phyloP scores from a whole-genome alignment of 345 rosid genomes.

The Brassica incana region DNA sequence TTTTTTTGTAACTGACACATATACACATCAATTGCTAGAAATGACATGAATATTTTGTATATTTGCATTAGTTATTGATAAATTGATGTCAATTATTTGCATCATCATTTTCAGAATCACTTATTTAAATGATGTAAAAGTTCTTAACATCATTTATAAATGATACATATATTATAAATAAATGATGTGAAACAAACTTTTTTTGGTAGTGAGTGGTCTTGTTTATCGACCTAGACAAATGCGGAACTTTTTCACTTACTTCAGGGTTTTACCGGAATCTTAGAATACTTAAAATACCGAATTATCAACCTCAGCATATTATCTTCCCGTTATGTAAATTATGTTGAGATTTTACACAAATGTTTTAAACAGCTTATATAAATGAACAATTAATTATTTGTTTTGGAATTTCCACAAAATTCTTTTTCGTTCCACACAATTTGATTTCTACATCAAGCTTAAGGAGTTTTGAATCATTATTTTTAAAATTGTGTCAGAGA shows the following conservation, averaged over 20 bases:
- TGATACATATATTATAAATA: no score
- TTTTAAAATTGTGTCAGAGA: not conserved
- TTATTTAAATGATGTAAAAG: no score
- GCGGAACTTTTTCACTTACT: conserved; percentile 25
- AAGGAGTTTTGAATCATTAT: not conserved
- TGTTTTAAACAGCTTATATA: not conserved
- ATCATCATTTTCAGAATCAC: no score
- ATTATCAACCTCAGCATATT: not conserved
- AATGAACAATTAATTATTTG: not conserved
- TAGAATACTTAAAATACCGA: not conserved
- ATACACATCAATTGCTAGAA: no score
- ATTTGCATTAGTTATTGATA: no score
- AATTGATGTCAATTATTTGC: no score
- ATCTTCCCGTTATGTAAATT: not conserved
- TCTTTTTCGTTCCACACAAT: not conserved
- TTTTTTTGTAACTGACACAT: no score
- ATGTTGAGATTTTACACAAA: not conserved
- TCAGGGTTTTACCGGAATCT: conserved; percentile 26
- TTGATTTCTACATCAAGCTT: not conserved
- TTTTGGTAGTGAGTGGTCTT: conserved; percentile 4
- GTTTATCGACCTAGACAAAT: conserved; percentile 26
- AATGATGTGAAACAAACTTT: no score
- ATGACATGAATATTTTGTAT: no score
- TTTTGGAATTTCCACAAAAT: no score
- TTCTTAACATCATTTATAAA: no score